A percentile compares a stretch with the other conserved stretches of the same genome.
These are phyloP conservation scores for Cyclostephanos tholiformis DNA, from an alignment of 108 stramenopile species.

Conservation along the genomic window DNA sequence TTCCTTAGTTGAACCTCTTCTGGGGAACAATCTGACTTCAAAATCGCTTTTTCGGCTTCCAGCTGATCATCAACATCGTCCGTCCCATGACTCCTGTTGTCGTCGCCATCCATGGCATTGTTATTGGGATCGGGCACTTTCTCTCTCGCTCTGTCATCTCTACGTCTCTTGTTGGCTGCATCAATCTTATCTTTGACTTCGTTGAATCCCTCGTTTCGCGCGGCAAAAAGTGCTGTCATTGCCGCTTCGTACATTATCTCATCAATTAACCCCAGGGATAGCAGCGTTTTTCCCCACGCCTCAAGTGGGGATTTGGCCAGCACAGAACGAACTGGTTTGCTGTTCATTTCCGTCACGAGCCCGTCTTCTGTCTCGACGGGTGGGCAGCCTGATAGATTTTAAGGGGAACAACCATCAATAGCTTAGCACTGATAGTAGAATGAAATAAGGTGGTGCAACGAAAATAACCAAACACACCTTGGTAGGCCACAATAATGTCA, in stretches of 20 bases:
- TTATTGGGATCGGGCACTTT: conserved; percentile 9
- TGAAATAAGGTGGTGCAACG: neutral
- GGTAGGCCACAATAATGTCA: conserved; percentile 69
- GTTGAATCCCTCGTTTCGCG: conserved; percentile 43
- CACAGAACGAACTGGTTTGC: conserved; percentile 69
- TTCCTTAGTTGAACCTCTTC: conserved; percentile 56
- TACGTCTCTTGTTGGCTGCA: conserved; percentile 36
- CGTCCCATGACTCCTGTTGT: conserved; percentile 16
- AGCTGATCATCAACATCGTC: conserved; percentile 17
- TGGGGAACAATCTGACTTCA: conserved; percentile 48
- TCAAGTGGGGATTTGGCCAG: conserved; percentile 67
- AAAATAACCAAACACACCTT: conserved; percentile 58
- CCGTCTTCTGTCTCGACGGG: conserved; percentile 52
- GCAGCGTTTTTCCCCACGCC: conserved; percentile 78
- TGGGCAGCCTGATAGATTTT: conserved; percentile 22
- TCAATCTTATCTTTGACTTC: conserved; percentile 55
- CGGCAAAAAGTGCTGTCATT: conserved; percentile 45
- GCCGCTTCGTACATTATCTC: conserved; percentile 70
- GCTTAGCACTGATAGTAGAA: neutral
- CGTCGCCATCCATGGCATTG: conserved; percentile 14
- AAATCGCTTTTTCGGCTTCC: conserved; percentile 24
- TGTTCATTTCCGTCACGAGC: conserved; percentile 56
- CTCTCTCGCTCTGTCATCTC: conserved; percentile 39
- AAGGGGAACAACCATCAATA: neutral
- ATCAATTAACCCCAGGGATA: conserved; percentile 75